Evolutionary conservation across 305 asterid species (phyloP).

Genomic region (Fraxinus dipetala): DNA sequence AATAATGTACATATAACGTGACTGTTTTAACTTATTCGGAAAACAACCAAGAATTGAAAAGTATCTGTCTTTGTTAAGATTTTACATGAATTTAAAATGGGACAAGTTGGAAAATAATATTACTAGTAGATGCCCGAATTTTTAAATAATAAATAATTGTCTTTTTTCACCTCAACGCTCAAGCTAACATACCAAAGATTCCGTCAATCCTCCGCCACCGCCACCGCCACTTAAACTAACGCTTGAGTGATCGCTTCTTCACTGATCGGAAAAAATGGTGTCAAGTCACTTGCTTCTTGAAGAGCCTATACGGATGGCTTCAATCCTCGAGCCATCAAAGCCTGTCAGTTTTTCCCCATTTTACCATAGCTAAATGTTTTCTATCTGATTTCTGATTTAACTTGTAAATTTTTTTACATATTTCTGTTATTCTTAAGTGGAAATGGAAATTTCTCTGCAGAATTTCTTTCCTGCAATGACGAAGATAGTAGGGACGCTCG

Average conservation of each 20-base stretch:
- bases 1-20: too few species aligned
- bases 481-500: constrained; percentile 76
- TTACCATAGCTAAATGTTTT: not conserved
- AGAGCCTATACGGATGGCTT: constrained; percentile 70
- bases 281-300: constrained; percentile 61
- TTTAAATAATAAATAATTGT: not conserved
- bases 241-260: not conserved
- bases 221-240: not conserved
- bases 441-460: constrained; percentile 31
- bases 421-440: not conserved
- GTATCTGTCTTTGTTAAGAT: not conserved
- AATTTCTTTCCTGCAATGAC: constrained; percentile 78
- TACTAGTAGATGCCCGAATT: not conserved
- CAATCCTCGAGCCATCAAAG: constrained; percentile 72
- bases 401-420: constrained; percentile 3
- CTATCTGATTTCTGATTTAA: not conserved
- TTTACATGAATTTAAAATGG: not conserved
- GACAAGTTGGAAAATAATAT: not conserved
- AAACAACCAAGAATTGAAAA: not conserved
- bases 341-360: constrained; percentile 30
- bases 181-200: not conserved
- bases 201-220: not conserved
- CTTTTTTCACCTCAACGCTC: not conserved
- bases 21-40: too few species aligned
- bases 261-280: constrained; percentile 35